Conservation (phyloP, 805 yeast genomes). For the Candida nanaspora region DNA sequence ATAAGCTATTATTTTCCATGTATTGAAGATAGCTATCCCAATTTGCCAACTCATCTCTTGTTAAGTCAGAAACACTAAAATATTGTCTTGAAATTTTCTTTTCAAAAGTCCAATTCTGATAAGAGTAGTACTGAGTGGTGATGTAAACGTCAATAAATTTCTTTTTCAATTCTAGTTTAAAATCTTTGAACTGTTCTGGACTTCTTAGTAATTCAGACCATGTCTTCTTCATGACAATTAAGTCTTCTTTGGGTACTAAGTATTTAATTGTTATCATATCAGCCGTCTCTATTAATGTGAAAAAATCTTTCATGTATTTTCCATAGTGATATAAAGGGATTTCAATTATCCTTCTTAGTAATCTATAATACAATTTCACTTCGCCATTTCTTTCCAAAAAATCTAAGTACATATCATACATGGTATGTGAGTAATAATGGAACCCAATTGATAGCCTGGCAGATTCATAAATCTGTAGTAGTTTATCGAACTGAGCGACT, state of each 20-base stretch:
- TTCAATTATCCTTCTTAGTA: conserved; percentile 44
- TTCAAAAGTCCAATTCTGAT: conserved; percentile 44
- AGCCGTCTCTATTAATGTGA: conserved; percentile 28
- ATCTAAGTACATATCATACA: conserved; percentile 43
- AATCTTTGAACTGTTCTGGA: conserved; percentile 16
- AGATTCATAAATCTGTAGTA: conserved; percentile 33
- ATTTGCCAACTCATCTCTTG: conserved; percentile 39
- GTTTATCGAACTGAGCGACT: conserved; percentile 20
- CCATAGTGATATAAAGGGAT: conserved; percentile 50
- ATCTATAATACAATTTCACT: conserved; percentile 27
- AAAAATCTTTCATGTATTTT: conserved; percentile 34
- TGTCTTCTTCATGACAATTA: conserved; percentile 9
- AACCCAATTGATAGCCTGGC: conserved; percentile 44
- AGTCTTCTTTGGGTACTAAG: conserved; percentile 17
- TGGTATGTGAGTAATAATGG: conserved; percentile 43
- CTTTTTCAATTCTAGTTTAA: conserved; percentile 35
- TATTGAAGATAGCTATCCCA: conserved; percentile 57
- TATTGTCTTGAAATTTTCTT: conserved; percentile 30
- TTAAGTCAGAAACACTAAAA: conserved; percentile 28
- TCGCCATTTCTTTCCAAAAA: conserved; percentile 27
- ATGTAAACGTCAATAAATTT: conserved; percentile 45
- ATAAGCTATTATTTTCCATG: conserved; percentile 32
- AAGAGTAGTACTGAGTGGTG: conserved; percentile 46
- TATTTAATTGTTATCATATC: conserved; percentile 19
- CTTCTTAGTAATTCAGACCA: conserved; percentile 19